phyloP scores from a whole-genome alignment of 768 basidiomycete species.

The Daedaleopsis nitida region DNA sequence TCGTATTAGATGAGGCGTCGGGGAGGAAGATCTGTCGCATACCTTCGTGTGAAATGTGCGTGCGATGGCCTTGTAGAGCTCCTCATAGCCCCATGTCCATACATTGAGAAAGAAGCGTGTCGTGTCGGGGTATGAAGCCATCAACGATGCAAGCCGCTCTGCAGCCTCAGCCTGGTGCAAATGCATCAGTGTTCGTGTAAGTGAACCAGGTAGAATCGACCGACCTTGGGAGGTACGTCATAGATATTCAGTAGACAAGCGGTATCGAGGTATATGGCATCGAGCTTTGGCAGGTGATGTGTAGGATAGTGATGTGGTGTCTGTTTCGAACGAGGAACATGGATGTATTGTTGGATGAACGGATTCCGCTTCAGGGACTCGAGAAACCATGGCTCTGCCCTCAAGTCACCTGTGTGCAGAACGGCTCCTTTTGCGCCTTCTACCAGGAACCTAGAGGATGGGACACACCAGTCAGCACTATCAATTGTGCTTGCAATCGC shows the following conservation, averaged over 20 bases:
- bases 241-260: slow-evolving; percentile 24
- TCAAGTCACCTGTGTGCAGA: slow-evolving; percentile 92
- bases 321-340: slow-evolving; percentile 19
- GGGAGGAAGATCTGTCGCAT: slow-evolving; percentile 3
- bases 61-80: slow-evolving; percentile 77
- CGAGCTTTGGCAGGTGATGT: slow-evolving; percentile 10
- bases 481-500: not conserved
- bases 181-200: not conserved
- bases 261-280: slow-evolving; percentile 29
- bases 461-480: not conserved
- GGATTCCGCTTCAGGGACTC: slow-evolving; percentile 69
- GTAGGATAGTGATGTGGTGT: not conserved
- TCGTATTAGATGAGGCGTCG: not conserved
- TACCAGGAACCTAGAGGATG: slow-evolving; percentile 70
- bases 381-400: slow-evolving; percentile 84
- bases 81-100: slow-evolving; percentile 99
- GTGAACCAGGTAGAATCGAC: not conserved
- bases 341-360: slow-evolving; percentile 70
- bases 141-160: slow-evolving; percentile 65
- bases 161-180: slow-evolving; percentile 65
- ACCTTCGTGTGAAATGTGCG: slow-evolving; percentile 67
- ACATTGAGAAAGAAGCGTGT: slow-evolving; percentile 86
- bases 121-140: slow-evolving; percentile 62
- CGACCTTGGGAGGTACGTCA: slow-evolving; percentile 17
- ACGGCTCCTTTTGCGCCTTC: slow-evolving; percentile 70